Evolutionary conservation across 2,329 filamentous ascomycete genomes (phyloP).

Genomic region (Hirsutella thompsonii): DNA sequence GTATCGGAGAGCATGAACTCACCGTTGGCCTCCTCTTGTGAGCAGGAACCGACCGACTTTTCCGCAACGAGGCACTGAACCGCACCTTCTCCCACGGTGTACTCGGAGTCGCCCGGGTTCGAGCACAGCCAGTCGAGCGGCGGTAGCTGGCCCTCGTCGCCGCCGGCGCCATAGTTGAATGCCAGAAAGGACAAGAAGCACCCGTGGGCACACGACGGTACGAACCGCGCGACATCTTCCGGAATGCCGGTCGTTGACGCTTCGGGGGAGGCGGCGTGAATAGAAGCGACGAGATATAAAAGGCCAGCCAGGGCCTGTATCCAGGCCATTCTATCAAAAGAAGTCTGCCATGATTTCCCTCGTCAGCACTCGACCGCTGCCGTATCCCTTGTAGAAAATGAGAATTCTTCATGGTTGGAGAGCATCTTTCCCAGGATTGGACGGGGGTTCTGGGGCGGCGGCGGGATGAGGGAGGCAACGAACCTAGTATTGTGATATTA

Average conservation of each 20-base stretch:
- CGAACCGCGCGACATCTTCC: constrained; percentile 24
- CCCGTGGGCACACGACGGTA: constrained; percentile 45
- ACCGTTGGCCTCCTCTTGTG: constrained; percentile 25
- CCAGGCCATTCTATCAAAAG: constrained; percentile 28
- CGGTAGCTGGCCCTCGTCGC: constrained; percentile 31
- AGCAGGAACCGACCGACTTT: constrained; percentile 36
- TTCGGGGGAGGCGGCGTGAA: constrained; percentile 8
- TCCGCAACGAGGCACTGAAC: constrained; percentile 53
- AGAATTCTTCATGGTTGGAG: too few relatives aligned
- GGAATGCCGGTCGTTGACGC: constrained; percentile 18
- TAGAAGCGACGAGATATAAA: constrained; percentile 16
- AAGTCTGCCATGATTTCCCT: constrained; percentile 21
- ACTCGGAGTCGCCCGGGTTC: constrained; percentile 42
- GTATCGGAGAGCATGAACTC: constrained; percentile 7
- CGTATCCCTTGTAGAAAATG: too few relatives aligned
- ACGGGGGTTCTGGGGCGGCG: too few relatives aligned
- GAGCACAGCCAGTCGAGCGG: constrained; percentile 53
- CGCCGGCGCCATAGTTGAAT: constrained; percentile 38
- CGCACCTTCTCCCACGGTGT: constrained; percentile 60
- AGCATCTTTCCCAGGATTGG: too few relatives aligned
- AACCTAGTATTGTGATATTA: constrained; percentile 2
- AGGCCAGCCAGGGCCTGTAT: constrained; percentile 17
- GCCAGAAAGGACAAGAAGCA: constrained; percentile 52
- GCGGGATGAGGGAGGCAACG: too few relatives aligned
- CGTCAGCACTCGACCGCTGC: neutral